Evolutionary conservation across 768 basidiomycete genomes (phyloP), one percentile per base, ranked within the genome.

Genomic region (Trametes sanguinea): DNA sequence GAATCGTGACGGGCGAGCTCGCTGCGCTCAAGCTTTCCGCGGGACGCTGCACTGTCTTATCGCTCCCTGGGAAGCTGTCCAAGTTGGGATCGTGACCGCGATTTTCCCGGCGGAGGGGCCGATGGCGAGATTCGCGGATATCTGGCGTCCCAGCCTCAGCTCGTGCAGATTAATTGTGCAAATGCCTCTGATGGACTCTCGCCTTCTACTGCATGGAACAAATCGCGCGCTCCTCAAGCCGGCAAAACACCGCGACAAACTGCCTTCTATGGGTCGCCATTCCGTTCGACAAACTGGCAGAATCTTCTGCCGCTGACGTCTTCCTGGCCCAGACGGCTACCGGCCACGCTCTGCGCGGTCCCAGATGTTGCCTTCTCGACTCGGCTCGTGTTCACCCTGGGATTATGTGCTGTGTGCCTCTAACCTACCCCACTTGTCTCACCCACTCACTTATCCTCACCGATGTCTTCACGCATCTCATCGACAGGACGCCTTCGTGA

Each of bases 71-170:
- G 43, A 56, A 39, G 51, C 48, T 51, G 22, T 22, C 37, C 50
- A 37, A 52, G 30, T 32, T 2, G 14, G 13, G 9, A 17, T 35
- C 55, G 14, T 50, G 33, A 35, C 42, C 44, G 11, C 42, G n/a
- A 43, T 27, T 6, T 6, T 37, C 11, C 35, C 6, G 35, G 11
- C 11, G 35, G 35, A 9, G 42, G n/a, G n/a, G 14, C 42, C 14
- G n/a, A 43, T 27, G 57, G 55, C 61, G 61, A 62, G 22, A 57
- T 46, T 57, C 61, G 45, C 61, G 55, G 43, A 51, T 62, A 40
- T 42, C 43, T 53, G 55, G 55, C 42, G 16, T 27, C 22, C 35
- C 55, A 17, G 16, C 50, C 14, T 32, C 55, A 17, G 16, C 50
- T 9, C 50, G 35, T 39, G 51, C 61, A 40, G 35, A 37, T 6